Base-by-base conservation (phyloP, 202 grass and related monocot genomes). In the Carex arenaria region DNA sequence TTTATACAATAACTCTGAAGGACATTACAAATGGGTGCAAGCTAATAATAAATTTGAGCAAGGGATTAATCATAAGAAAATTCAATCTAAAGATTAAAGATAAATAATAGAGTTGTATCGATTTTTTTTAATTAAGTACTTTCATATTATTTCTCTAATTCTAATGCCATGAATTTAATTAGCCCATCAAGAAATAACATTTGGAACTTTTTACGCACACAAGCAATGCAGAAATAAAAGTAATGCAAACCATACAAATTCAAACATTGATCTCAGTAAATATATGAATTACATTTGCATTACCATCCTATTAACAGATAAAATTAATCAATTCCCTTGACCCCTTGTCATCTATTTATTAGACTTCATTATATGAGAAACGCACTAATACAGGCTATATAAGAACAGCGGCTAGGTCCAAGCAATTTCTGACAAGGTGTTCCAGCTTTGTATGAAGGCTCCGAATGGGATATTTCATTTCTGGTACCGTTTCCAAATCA, bases 391-490 rank as follows among this genome's bases (percentile, higher is more conserved):
- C 6, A 56, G 4, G 32, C 56, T 32, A 76, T 34, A 30, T 31
- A 75, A 76, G 72, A 55, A 56, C 72, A 49, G 91, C 28, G 17
- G 88, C 91, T 62, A 93, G 76, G 64, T 87, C 91, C 61, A 93
- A 81, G 78, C 88, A 93, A 83, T 93, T 91, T 85, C 60, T 91
- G 82, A 93, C 84, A 60, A 85, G 84, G 61, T 89, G 91, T 17
- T 20, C 69, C 82, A 93, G 2, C 51, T 86, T 89, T 62, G 82
- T 82, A 67, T 87, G 84, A 45, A 80, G 60, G 59, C 67, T 45
- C 0, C 45, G 65, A 63, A 91, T 87, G 66, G 91, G 87, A 40
- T 71, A 76, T 17, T 60, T 19, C 43, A 93, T 82, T 43, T 87
- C 86, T 83, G 91, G 91, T 6, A 85, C 79, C 53, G 90, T 76